These are phyloP conservation scores for Metschnikowia kunwiensis DNA, from an alignment of 805 yeast genomes.

Conservation along the genomic window DNA sequence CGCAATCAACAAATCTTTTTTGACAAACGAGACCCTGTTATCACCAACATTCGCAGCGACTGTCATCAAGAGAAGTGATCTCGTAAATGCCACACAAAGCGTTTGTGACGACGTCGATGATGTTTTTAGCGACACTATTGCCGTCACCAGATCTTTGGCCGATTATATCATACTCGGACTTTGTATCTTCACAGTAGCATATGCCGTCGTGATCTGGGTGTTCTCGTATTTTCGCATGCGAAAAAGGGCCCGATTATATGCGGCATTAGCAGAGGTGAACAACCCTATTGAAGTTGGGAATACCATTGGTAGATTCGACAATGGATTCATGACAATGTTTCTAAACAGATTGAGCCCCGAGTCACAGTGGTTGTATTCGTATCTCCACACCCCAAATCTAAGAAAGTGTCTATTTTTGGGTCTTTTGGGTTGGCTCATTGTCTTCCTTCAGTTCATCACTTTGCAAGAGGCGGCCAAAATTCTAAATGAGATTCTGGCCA, in stretches of 20 bases:
- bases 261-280: constrained; percentile 1
- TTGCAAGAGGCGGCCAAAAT: constrained; percentile 6
- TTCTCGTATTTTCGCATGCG: constrained; percentile 5
- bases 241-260: constrained; percentile 4
- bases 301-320: constrained; percentile 5
- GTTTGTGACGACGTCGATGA: constrained; percentile 5
- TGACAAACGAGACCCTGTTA: not conserved
- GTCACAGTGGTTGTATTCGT: constrained; percentile 12
- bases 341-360: constrained; percentile 4
- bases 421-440: constrained; percentile 8
- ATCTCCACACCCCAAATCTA: constrained; percentile 5
- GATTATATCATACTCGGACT: constrained; percentile 8
- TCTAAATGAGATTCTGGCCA: not conserved
- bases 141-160: constrained; percentile 1
- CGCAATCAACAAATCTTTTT: constrained; percentile 2
- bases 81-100: not conserved
- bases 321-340: constrained; percentile 10
- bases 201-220: constrained; percentile 4
- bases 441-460: constrained; percentile 11
- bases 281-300: constrained; percentile 13
- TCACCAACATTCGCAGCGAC: not conserved
- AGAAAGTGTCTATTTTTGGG: constrained; percentile 11
- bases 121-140: constrained; percentile 1
- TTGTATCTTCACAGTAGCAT: constrained; percentile 3
- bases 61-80: not conserved